Percentiles rank a stretch among this genome's conserved stretches.
These are phyloP conservation scores for Ophiosphaerella narmari DNA, from an alignment of 2,329 filamentous ascomycete genomes.

Conservation along the genomic window DNA sequence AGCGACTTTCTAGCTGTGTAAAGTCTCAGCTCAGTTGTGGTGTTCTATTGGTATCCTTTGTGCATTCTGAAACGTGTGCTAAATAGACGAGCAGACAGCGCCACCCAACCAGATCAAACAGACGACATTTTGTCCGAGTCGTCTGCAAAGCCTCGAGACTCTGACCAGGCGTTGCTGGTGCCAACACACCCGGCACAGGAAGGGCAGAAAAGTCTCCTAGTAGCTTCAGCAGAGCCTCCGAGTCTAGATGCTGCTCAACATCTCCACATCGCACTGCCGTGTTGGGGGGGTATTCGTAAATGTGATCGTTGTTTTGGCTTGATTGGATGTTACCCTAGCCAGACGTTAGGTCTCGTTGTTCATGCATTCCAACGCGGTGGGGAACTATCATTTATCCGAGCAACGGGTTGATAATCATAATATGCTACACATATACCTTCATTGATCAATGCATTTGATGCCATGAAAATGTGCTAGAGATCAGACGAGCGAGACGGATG, in stretches of 20 bases:
- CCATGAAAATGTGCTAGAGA: too few species aligned
- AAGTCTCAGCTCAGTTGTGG: too few species aligned
- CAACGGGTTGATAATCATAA: neutral
- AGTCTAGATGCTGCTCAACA: slow-evolving; percentile 5
- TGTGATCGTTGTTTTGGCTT: slow-evolving; percentile 3
- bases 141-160: slow-evolving; percentile 1
- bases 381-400: too few species aligned
- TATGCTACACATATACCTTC: neutral
- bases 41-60: slow-evolving; percentile 4
- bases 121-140: neutral
- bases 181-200: slow-evolving; percentile 13
- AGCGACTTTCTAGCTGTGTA: neutral
- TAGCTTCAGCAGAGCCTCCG: neutral
- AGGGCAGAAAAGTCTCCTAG: slow-evolving; percentile 1
- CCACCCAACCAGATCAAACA: slow-evolving; percentile 4
- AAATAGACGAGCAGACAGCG: neutral
- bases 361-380: neutral
- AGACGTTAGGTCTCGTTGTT: neutral
- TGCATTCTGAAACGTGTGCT: slow-evolving; percentile 8
- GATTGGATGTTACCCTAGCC: neutral
- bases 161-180: slow-evolving; percentile 12
- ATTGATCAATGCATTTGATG: too few species aligned
- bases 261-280: neutral
- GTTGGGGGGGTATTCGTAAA: neutral
- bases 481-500: too few species aligned